Percentiles rank a stretch among this genome's conserved stretches.
phyloP scores from a whole-genome alignment of 768 basidiomycete genomes.

The Russula sp. region DNA sequence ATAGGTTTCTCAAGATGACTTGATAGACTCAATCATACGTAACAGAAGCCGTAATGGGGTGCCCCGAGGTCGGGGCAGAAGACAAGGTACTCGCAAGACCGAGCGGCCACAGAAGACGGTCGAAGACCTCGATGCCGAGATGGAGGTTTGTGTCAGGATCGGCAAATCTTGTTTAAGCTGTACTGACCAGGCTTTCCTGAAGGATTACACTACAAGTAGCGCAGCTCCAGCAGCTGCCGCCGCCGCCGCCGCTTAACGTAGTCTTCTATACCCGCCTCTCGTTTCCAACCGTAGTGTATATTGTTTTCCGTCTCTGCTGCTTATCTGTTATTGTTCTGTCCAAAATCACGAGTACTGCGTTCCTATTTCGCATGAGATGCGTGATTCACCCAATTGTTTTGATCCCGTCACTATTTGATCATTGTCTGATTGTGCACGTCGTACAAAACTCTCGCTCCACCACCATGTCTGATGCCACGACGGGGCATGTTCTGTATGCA shows the following conservation, averaged over 20 bases:
- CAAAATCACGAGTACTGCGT: slow-evolving; percentile 10
- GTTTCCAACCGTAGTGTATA: slow-evolving; percentile 25
- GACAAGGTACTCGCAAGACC: slow-evolving; percentile 44
- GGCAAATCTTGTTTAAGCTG: neutral
- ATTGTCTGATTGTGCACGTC: neutral
- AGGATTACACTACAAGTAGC: slow-evolving; percentile 70
- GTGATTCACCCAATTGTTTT: slow-evolving; percentile 12
- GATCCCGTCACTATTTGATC: neutral
- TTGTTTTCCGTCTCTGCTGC: slow-evolving; percentile 25
- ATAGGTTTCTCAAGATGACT: slow-evolving; percentile 28
- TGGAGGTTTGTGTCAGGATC: slow-evolving; percentile 65
- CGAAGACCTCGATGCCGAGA: slow-evolving; percentile 95
- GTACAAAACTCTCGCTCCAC: neutral
- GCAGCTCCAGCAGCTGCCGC: slow-evolving; percentile 41
- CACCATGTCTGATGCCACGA: slow-evolving; percentile 19
- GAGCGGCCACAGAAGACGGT: slow-evolving; percentile 75
- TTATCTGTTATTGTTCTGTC: slow-evolving; percentile 9
- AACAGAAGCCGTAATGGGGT: slow-evolving; percentile 23
- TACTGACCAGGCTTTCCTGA: slow-evolving; percentile 15
- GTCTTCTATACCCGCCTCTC: slow-evolving; percentile 11
- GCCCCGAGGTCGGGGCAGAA: slow-evolving; percentile 46
- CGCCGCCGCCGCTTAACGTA: slow-evolving; percentile 31
- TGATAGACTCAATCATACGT: slow-evolving; percentile 7
- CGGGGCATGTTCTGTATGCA: slow-evolving; percentile 45
- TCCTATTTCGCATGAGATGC: neutral